phyloP scores from a whole-genome alignment of 2,329 filamentous ascomycete species.

The Fusarium newnesense region DNA sequence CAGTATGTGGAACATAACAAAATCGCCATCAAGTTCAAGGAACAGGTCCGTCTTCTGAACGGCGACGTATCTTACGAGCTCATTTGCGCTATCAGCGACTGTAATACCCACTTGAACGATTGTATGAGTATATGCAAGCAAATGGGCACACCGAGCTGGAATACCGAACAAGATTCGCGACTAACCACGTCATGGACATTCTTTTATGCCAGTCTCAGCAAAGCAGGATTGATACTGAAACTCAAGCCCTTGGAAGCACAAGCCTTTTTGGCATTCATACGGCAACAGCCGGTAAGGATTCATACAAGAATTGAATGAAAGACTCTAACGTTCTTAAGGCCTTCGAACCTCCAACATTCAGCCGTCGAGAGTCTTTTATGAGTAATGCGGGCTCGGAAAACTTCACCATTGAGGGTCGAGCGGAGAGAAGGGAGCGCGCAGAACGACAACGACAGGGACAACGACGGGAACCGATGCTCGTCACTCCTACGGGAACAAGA shows the following conservation, averaged over 20 bases:
- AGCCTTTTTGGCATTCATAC: background rate
- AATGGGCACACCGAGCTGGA: background rate
- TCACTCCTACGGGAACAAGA: background rate
- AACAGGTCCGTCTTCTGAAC: background rate
- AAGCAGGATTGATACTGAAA: background rate
- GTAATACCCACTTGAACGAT: background rate
- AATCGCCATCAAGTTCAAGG: background rate
- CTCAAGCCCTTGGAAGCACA: background rate
- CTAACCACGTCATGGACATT: background rate
- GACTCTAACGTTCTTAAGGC: background rate
- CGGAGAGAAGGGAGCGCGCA: background rate
- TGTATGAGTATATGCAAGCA: background rate
- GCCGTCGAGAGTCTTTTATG: background rate
- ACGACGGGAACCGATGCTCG: background rate
- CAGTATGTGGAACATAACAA: background rate
- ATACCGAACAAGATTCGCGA: background rate
- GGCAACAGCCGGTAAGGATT: background rate
- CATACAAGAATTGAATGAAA: rapidly evolving
- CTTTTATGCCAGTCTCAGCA: background rate
- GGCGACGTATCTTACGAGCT: background rate
- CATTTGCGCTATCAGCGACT: background rate
- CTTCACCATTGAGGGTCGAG: background rate
- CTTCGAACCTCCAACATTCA: background rate
- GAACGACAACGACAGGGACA: background rate
- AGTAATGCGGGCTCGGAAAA: background rate